Evolutionary conservation across 140 eudicot species (phyloP).

Genomic region (Senecio squalidus): DNA sequence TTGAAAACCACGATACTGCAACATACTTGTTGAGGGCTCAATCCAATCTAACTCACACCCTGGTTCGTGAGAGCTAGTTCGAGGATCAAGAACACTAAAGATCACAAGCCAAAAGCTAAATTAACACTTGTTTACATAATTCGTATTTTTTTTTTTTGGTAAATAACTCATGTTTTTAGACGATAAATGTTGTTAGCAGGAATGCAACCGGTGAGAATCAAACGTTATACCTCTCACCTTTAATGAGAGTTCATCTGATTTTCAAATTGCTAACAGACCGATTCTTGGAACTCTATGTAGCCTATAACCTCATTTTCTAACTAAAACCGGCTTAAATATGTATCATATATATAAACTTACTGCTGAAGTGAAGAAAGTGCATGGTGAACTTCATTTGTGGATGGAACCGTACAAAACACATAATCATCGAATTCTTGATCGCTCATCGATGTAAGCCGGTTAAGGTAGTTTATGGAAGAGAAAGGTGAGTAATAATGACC

Average conservation of each 20-base stretch:
- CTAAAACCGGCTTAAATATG: not conserved
- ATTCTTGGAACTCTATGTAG: too few species aligned
- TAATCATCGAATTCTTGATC: slow-evolving; percentile 31
- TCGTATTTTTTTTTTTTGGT: too few species aligned
- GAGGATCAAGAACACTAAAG: slow-evolving; percentile 36
- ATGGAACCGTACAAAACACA: slow-evolving; percentile 56
- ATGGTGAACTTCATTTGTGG: slow-evolving; percentile 46
- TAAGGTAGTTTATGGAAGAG: slow-evolving; percentile 1
- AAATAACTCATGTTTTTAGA: too few species aligned
- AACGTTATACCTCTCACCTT: too few species aligned
- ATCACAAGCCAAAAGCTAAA: slow-evolving; percentile 2
- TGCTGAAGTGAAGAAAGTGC: slow-evolving; percentile 63
- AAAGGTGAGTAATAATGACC: not conserved
- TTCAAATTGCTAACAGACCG: too few species aligned
- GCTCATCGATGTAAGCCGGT: not conserved
- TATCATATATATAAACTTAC: slow-evolving; percentile 31
- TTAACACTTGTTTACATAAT: not conserved
- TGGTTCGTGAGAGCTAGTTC: slow-evolving; percentile 4
- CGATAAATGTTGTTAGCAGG: too few species aligned
- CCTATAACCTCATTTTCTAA: not conserved
- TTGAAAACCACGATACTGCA: slow-evolving; percentile 29
- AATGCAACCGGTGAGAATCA: too few species aligned
- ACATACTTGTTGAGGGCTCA: slow-evolving; percentile 48
- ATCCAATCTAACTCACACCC: slow-evolving; percentile 52
- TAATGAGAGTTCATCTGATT: not conserved